Evolutionary conservation across 192 early-diverging fungal genomes (phyloP), one percentile per base, ranked within the genome.

Genomic region (Coemansia sp.): DNA sequence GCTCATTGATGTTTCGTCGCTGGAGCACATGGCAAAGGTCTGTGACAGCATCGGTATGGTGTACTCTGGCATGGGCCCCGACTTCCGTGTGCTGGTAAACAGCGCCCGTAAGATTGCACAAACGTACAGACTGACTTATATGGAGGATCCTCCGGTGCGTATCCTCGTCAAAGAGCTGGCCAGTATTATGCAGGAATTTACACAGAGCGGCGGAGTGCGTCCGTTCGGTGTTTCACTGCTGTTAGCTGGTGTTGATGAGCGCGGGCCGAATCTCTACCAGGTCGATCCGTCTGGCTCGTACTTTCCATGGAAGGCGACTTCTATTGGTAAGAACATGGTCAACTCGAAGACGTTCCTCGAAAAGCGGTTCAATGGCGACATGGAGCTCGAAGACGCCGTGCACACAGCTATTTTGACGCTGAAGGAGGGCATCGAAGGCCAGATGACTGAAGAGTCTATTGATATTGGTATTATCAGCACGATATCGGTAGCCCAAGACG

Each of bases 261-360:
- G 82, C 60, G 95, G 95, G 11, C 93, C 93, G 21, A 85, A 88
- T 19, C 86, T 99, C 54, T 99, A 99, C 85, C 97, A 99, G 82
- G 94, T 99, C 7, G 97, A 99, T 76, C 97, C 97, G 2, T 96
- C 96, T 56, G 97, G 97, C 43, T 94, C 94, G 27, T 99, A 95
- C 85, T 99, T 89, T 82, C 91, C 94, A 17, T 99, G 97, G 97
- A 98, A 98, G 83, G 97, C 96, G 14, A 94, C 92, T 25, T 94
- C 96, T 1, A 97, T 98, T 54, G 97, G 97, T 54, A 99, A 99
- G 77, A 98, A 99, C 83, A 98, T 98, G 96, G 82, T 96, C 62
- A 99, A 98, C 79, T 94, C 97, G 63, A 98, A 98, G 87, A 98
- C 95, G 3, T 99, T 99, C 82, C 77, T 99, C 64, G 96, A 99